Base-by-base conservation (phyloP, 257 asterid species). In the Cruciata laevipes region DNA sequence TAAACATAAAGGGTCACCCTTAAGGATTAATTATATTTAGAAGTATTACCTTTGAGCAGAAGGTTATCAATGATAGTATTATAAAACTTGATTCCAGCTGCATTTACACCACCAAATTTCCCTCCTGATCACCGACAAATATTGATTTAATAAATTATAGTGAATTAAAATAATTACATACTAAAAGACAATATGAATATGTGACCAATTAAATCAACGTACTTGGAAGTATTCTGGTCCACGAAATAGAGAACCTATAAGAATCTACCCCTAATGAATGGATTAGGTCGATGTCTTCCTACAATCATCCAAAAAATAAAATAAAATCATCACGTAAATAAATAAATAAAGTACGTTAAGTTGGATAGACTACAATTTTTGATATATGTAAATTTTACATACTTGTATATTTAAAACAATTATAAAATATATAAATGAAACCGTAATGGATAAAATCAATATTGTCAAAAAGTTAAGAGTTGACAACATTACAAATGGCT, bases 141-240 rank as follows among this genome's bases (percentile, higher is more conserved):
- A 21, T 53, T 51, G 21, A 56, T 20, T 20, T n/a, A 51, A 18
- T 0, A 16, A 51, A 51, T 49, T 49, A 13, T 6, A 11, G 7
- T 1, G 3, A 40, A 44, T 51, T 51, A 51, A 51, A 18, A n/a
- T 9, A 2, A n/a, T n/a, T n/a, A n/a, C n/a, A n/a, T n/a, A n/a
- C n/a, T n/a, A n/a, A 12, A 21, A 42, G 11, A 24, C 13, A 44
- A 24, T 51, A 17, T 51, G 2, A 5, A 2, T 17, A 5, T 51
- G 4, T 51, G 18, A 51, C 10, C 18, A 42, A 23, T 66, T 57
- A 65, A 51, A 51, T n/a, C 10, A 16, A 51, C 60, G 27, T 86
- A 90, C 96, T 78, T 35, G 97, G 97, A 59, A 91, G 85, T 72
- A 90, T 42, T 80, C 97, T 75, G 65, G 85, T 71, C 97, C 97